Evolutionary conservation across 352 stramenopile genomes (phyloP).

Genomic region (Chrysophaeum taylorii): DNA sequence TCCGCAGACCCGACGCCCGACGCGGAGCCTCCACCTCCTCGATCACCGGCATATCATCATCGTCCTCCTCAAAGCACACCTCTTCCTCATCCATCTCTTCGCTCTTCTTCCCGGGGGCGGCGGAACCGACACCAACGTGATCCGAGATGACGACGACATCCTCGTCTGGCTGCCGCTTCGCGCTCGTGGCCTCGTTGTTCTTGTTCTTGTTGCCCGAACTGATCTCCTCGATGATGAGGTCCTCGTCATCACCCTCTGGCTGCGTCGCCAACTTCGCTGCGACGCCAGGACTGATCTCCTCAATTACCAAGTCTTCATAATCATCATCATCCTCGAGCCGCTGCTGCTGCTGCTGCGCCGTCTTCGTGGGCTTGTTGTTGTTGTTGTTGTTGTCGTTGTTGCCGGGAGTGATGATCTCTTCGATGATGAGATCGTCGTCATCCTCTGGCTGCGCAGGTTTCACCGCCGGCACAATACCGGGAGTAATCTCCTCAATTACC

Average conservation of each 20-base stretch:
- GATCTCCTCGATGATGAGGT: neutral
- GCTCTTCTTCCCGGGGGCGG: neutral
- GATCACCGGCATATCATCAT: conserved; percentile 1
- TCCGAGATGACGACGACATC: neutral
- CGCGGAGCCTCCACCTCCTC: neutral
- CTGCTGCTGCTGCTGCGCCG: no score
- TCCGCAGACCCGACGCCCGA: neutral
- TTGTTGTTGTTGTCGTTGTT: neutral
- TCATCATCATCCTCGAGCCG: conserved; percentile 1
- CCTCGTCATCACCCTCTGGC: neutral
- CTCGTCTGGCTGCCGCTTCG: neutral
- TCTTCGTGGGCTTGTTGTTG: no score
- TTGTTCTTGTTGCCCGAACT: neutral
- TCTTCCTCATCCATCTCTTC: neutral
- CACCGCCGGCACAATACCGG: no score
- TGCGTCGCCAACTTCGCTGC: no score
- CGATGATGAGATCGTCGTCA: neutral
- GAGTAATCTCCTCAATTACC: neutral
- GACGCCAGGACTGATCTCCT: no score
- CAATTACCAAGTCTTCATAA: neutral
- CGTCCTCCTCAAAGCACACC: neutral
- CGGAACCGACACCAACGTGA: neutral
- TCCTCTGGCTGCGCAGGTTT: no score
- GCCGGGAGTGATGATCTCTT: neutral
- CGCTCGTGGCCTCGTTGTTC: neutral